Evolutionary conservation across 1,284 basidiomycete genomes (phyloP).

Genomic region (Anthracocystis setariae): DNA sequence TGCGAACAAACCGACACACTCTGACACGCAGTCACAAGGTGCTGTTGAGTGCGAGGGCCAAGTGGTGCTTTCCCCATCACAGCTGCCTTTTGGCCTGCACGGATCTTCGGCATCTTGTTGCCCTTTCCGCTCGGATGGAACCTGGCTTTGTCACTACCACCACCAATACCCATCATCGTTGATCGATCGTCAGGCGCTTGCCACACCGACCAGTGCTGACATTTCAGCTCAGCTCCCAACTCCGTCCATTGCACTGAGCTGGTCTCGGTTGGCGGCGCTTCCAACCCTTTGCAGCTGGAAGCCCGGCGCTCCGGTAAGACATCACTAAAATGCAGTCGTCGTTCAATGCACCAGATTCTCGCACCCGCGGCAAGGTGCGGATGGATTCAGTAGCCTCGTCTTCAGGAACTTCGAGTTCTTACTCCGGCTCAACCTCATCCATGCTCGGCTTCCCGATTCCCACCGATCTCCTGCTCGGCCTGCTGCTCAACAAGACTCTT

Average conservation of each 20-base stretch:
- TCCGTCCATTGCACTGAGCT: slow-evolving; percentile 11
- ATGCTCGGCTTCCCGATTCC: slow-evolving; percentile 55
- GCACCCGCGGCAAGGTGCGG: slow-evolving; percentile 41
- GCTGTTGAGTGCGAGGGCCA: too few relatives aligned
- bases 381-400: slow-evolving; percentile 20
- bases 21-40: background rate
- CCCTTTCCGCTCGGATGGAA: background rate
- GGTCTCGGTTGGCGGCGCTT: slow-evolving; percentile 7
- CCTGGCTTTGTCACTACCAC: background rate
- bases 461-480: slow-evolving; percentile 61
- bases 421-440: slow-evolving; percentile 1
- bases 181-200: background rate
- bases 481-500: slow-evolving; percentile 64
- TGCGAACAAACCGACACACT: background rate
- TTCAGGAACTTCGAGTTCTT: slow-evolving; percentile 5
- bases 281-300: background rate
- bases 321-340: slow-evolving; percentile 22
- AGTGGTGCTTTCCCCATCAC: too few relatives aligned
- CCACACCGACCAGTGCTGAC: background rate
- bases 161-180: background rate
- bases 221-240: background rate
- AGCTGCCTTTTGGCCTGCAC: background rate
- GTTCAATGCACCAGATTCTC: slow-evolving; percentile 32
- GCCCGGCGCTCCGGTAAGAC: background rate
- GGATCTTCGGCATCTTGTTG: background rate